A percentile compares a stretch with the other conserved stretches of the same genome.
These are phyloP conservation scores for Mucor racemosus DNA, from an alignment of 371 early-diverging fungal genomes.

Conservation along the genomic window DNA sequence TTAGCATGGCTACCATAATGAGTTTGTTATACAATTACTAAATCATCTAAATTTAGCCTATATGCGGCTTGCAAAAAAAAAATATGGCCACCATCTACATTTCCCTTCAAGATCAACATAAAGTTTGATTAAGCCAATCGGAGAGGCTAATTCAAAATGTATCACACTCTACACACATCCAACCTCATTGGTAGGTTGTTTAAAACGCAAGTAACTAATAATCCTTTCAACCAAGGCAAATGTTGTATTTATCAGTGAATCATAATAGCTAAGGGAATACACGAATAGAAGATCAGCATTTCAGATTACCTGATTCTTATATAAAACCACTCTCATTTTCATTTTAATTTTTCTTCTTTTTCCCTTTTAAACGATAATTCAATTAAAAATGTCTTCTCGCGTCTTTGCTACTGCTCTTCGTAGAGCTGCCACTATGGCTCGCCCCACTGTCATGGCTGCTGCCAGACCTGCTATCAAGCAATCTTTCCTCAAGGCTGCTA, in stretches of 20 bases:
- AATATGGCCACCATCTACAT: slow-evolving; percentile 7
- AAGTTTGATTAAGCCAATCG: slow-evolving; percentile 1
- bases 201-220: not conserved
- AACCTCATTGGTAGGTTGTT: slow-evolving; percentile 8
- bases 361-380: not conserved
- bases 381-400: slow-evolving; percentile 42
- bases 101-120: slow-evolving; percentile 7
- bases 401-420: slow-evolving; percentile 50
- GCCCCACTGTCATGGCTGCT: slow-evolving; percentile 33
- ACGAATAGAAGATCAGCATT: slow-evolving; percentile 10
- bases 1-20: not conserved
- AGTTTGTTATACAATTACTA: too few species aligned
- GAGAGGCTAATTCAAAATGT: not conserved
- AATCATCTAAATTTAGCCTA: not conserved
- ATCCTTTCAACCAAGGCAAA: slow-evolving; percentile 1
- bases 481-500: slow-evolving; percentile 19
- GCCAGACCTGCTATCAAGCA: slow-evolving; percentile 28
- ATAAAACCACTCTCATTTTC: not conserved
- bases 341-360: not conserved
- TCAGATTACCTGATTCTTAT: not conserved
- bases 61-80: slow-evolving; percentile 1
- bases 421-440: slow-evolving; percentile 42
- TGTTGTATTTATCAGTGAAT: slow-evolving; percentile 12
- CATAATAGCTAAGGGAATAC: not conserved
- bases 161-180: slow-evolving; percentile 21